Percentiles rank a stretch among this genome's conserved stretches.
These are phyloP conservation scores for Apophysomyces elegans DNA, from an alignment of 371 early-diverging fungal genomes.

Conservation along the genomic window DNA sequence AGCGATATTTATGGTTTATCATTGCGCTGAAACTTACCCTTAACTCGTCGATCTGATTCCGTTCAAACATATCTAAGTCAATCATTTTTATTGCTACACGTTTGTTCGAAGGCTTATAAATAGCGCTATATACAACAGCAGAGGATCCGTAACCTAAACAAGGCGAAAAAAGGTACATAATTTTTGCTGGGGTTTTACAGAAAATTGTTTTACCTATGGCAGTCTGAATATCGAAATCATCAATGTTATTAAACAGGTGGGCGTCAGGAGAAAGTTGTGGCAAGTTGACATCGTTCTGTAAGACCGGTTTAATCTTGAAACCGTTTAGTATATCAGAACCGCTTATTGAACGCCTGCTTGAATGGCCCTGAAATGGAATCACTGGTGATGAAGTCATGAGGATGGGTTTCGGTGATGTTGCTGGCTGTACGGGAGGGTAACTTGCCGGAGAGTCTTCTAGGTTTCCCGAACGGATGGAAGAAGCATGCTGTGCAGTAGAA, in stretches of 20 bases:
- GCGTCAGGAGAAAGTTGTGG: not conserved
- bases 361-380: not conserved
- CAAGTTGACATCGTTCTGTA: constrained; percentile 7
- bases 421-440: not conserved
- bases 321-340: constrained; percentile 11
- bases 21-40: constrained; percentile 49
- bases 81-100: constrained; percentile 87
- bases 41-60: constrained; percentile 92
- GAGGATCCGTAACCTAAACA: constrained; percentile 86
- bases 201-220: constrained; percentile 24
- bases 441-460: not conserved
- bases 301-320: constrained; percentile 7
- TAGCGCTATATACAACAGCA: constrained; percentile 83
- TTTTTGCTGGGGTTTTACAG: not conserved
- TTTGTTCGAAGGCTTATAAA: constrained; percentile 73
- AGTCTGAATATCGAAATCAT: constrained; percentile 51
- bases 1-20: not conserved
- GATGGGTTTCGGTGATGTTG: constrained; percentile 5
- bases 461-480: not conserved
- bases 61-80: constrained; percentile 91
- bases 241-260: constrained; percentile 28
- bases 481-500: not conserved
- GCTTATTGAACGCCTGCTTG: constrained; percentile 2
- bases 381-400: not conserved
- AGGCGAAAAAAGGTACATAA: constrained; percentile 53